phyloP scores from a whole-genome alignment of 2,329 filamentous ascomycete genomes.

The Cyphellophora europaea region DNA sequence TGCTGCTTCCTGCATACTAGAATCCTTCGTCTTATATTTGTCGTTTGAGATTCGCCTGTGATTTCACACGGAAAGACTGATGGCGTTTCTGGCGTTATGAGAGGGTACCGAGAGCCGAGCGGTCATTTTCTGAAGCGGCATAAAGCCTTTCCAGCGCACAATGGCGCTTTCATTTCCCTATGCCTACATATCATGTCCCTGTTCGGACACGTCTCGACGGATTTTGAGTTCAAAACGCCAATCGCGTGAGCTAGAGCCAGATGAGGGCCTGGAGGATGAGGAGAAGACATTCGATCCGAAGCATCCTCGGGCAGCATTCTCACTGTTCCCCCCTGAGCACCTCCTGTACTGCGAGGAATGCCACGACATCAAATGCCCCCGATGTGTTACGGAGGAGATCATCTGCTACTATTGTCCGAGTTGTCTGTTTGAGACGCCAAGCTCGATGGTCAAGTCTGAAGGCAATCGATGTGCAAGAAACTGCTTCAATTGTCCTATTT shows the following conservation, averaged over 20 bases:
- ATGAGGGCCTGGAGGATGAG: conserved; percentile 53
- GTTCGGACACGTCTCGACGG: conserved; percentile 29
- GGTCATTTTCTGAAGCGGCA: background rate
- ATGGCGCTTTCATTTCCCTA: too few species aligned
- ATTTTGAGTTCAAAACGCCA: conserved; percentile 13
- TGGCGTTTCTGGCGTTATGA: too few species aligned
- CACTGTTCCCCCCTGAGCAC: conserved; percentile 85
- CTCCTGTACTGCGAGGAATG: conserved; percentile 96
- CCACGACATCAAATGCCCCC: conserved; percentile 85
- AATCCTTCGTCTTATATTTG: too few species aligned
- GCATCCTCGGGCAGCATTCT: conserved; percentile 76
- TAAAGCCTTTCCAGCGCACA: too few species aligned
- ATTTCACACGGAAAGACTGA: too few species aligned
- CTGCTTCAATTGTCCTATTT: conserved; percentile 91
- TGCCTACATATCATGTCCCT: conserved; percentile 57
- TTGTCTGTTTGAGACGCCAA: conserved; percentile 92
- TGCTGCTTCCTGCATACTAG: too few species aligned
- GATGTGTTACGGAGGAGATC: conserved; percentile 88
- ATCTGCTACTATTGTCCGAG: conserved; percentile 92
- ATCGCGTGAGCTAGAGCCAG: conserved; percentile 20
- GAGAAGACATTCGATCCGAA: conserved; percentile 79
- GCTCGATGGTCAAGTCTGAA: conserved; percentile 82
- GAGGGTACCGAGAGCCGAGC: too few species aligned
- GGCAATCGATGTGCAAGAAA: conserved; percentile 91
- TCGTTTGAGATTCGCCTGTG: too few species aligned